A percentile compares a stretch with the other conserved stretches of the same genome.
Conservation (phyloP, 2,329 filamentous ascomycete species). For the Phyllosticta ampelicida region DNA sequence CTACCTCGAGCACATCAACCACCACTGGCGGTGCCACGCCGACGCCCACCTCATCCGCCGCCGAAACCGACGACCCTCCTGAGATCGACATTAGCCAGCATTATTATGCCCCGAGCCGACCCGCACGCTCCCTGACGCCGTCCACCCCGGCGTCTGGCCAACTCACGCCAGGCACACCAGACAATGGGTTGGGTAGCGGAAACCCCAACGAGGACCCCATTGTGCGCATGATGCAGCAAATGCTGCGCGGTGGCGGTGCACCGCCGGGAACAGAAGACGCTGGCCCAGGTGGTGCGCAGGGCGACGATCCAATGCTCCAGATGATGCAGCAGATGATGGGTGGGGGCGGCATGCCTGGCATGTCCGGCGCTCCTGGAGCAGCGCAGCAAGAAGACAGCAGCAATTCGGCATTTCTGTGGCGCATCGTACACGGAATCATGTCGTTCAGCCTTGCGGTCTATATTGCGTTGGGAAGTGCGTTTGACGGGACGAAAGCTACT, state of each 20-base stretch:
- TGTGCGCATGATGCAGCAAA: conserved; percentile 65
- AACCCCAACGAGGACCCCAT: conserved; percentile 48
- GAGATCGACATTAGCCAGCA: conserved; percentile 73
- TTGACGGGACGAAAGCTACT: conserved; percentile 54
- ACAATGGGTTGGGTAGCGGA: conserved; percentile 15
- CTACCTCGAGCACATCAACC: conserved; percentile 17
- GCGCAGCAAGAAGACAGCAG: conserved; percentile 28
- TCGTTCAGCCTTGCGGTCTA: conserved; percentile 60
- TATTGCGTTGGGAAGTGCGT: conserved; percentile 56
- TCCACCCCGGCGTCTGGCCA: conserved; percentile 15
- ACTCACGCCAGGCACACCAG: neutral
- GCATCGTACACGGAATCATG: conserved; percentile 61
- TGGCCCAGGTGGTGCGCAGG: conserved; percentile 14
- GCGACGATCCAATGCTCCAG: conserved; percentile 7
- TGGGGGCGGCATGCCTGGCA: conserved; percentile 23
- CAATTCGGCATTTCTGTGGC: conserved; percentile 50
- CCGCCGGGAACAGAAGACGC: conserved; percentile 24
- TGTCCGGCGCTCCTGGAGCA: conserved; percentile 20
- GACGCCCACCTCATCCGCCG: conserved; percentile 20
- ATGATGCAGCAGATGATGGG: conserved; percentile 26
- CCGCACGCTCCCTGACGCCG: conserved; percentile 24
- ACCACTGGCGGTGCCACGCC: conserved; percentile 17
- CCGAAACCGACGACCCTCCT: conserved; percentile 46
- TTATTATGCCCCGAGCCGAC: conserved; percentile 49
- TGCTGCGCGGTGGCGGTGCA: conserved; percentile 45